Evolutionary conservation across 306 rosid genomes (phyloP).

Genomic region (Casuarina equisetifolia): DNA sequence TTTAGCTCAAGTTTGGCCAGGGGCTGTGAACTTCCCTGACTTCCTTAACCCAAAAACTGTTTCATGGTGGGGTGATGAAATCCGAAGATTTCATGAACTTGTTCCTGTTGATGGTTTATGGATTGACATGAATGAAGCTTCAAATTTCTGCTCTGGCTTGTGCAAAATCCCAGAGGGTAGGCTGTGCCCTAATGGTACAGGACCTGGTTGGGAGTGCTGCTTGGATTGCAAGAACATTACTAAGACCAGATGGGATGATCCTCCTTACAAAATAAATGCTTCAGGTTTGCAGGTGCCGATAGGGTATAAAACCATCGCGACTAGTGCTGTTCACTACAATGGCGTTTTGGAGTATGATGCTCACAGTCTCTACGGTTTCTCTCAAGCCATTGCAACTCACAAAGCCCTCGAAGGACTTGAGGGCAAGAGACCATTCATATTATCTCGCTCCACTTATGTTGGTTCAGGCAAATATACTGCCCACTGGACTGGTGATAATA

Average conservation of each 20-base stretch:
- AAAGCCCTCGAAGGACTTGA: conserved; percentile 75
- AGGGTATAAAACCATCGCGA: conserved; percentile 90
- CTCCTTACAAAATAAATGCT: conserved; percentile 94
- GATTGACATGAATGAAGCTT: conserved; percentile 97
- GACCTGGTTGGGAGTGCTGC: conserved; percentile 92
- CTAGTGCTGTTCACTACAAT: conserved; percentile 88
- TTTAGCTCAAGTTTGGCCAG: conserved; percentile 98
- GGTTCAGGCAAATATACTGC: conserved; percentile 92
- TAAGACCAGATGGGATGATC: conserved; percentile 86
- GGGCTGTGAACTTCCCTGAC: conserved; percentile 93
- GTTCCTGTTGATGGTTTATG: conserved; percentile 93
- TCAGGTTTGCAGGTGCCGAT: conserved; percentile 77
- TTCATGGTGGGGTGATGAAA: conserved; percentile 90
- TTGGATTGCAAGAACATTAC: conserved; percentile 92
- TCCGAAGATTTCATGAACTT: conserved; percentile 87
- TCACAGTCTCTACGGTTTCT: conserved; percentile 89
- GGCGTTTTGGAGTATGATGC: conserved; percentile 93
- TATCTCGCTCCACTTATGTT: conserved; percentile 83
- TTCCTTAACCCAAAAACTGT: conserved; percentile 90
- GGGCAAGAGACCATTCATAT: conserved; percentile 85
- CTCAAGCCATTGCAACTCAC: conserved; percentile 83
- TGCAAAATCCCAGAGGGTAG: conserved; percentile 71
- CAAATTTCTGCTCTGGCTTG: conserved; percentile 88
- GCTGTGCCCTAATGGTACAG: conserved; percentile 65
- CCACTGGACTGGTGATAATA: conserved; percentile 97